Evolutionary conservation across 176 grass and related monocot genomes (phyloP).

Genomic region (Hsuehochloa calcarea): DNA sequence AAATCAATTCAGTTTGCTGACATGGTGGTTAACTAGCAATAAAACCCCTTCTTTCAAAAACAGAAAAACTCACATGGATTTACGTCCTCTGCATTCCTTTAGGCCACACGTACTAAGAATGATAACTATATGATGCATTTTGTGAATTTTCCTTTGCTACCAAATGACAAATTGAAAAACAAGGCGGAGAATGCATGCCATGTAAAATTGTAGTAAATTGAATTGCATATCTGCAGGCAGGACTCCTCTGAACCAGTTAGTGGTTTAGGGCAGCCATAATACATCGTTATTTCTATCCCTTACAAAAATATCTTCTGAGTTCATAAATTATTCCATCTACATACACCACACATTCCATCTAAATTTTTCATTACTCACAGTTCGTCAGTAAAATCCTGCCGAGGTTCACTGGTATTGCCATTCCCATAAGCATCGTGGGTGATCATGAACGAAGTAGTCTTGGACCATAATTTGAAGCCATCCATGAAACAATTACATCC

Average conservation of each 20-base stretch:
- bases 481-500: constrained; percentile 72
- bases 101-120: not conserved
- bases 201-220: not conserved
- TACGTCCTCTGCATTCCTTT: no score
- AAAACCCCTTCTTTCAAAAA: not conserved
- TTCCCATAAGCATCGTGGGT: not conserved
- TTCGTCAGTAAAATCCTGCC: constrained; percentile 7
- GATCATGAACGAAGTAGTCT: constrained; percentile 64
- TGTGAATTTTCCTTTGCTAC: not conserved
- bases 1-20: not conserved
- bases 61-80: not conserved
- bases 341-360: not conserved
- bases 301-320: not conserved
- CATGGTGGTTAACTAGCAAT: not conserved
- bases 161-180: not conserved
- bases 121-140: not conserved
- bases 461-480: constrained; percentile 75
- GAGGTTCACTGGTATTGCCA: constrained; percentile 13
- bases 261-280: not conserved
- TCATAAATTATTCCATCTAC: constrained; percentile 7
- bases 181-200: not conserved
- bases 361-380: not conserved
- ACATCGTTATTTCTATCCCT: not conserved
- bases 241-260: not conserved
- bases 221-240: not conserved